These are phyloP conservation scores for Iberis amara DNA, from an alignment of 441 rosid species.

Conservation along the genomic window DNA sequence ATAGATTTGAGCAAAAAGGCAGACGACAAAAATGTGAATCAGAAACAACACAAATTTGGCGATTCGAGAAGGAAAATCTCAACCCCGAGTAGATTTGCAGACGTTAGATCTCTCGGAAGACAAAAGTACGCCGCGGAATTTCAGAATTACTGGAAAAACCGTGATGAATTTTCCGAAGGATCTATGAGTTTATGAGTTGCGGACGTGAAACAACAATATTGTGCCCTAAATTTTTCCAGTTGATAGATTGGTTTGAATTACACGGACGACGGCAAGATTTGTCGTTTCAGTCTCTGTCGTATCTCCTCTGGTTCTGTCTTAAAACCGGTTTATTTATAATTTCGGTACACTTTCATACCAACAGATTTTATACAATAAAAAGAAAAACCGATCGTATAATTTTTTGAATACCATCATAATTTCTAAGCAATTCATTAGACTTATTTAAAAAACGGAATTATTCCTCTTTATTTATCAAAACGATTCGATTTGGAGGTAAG, in stretches of 20 bases:
- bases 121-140: conserved; percentile 18
- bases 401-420: background rate
- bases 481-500: no score
- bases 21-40: conserved; percentile 8
- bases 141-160: conserved; percentile 25
- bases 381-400: background rate
- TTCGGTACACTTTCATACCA: conserved; percentile 11
- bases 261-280: conserved; percentile 31
- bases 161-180: conserved; percentile 31
- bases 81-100: background rate
- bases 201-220: conserved; percentile 49
- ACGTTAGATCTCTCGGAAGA: conserved; percentile 19
- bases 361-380: background rate
- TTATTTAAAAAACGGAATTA: no score
- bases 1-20: conserved; percentile 23
- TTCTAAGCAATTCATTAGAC: background rate
- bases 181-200: conserved; percentile 33
- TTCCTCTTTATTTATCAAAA: no score
- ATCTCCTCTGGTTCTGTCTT: conserved; percentile 26
- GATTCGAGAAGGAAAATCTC: background rate
- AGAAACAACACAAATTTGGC: background rate
- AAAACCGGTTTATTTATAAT: conserved; percentile 7
- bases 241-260: conserved; percentile 57
- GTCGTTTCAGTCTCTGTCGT: conserved; percentile 10
- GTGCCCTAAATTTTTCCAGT: conserved; percentile 38